phyloP scores from a whole-genome alignment of 257 asterid genomes.

The Dorcoceras hygrometricum region DNA sequence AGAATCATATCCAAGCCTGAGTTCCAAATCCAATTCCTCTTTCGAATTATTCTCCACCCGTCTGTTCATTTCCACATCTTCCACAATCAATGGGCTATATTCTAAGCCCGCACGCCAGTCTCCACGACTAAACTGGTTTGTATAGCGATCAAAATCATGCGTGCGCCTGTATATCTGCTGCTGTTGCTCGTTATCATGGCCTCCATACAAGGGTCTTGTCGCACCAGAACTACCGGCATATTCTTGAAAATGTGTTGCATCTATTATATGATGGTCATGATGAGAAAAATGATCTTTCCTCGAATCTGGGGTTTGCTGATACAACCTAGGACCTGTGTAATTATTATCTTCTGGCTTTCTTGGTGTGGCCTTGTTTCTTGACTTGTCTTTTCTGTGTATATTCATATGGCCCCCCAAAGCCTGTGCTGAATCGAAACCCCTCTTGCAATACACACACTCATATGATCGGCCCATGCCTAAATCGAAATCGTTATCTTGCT shows the following conservation, averaged over 20 bases:
- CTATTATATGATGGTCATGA: constrained; percentile 18
- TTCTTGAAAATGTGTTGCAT: constrained; percentile 28
- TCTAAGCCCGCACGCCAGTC: constrained; percentile 49
- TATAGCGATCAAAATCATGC: not conserved
- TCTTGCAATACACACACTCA: constrained; percentile 74
- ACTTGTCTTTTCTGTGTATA: constrained; percentile 66
- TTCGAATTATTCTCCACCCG: constrained; percentile 30
- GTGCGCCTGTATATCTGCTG: not conserved
- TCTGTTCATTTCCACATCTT: constrained; percentile 25
- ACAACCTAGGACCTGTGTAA: constrained; percentile 16
- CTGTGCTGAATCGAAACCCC: constrained; percentile 86
- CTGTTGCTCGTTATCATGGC: not conserved
- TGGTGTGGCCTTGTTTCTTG: constrained; percentile 33
- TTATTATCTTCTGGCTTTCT: constrained; percentile 20
- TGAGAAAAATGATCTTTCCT: not conserved
- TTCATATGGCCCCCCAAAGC: constrained; percentile 94
- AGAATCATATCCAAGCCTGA: constrained; percentile 57
- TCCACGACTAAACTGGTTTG: constrained; percentile 19
- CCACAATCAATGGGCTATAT: constrained; percentile 22
- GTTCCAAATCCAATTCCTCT: constrained; percentile 79
- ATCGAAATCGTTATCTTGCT: constrained; percentile 23
- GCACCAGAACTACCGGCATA: constrained; percentile 9
- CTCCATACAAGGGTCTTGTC: constrained; percentile 17
- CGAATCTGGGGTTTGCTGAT: constrained; percentile 19
- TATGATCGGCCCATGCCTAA: constrained; percentile 59